Conservation (phyloP, 495 filamentous ascomycete species). For the Aspergillus steynii region DNA sequence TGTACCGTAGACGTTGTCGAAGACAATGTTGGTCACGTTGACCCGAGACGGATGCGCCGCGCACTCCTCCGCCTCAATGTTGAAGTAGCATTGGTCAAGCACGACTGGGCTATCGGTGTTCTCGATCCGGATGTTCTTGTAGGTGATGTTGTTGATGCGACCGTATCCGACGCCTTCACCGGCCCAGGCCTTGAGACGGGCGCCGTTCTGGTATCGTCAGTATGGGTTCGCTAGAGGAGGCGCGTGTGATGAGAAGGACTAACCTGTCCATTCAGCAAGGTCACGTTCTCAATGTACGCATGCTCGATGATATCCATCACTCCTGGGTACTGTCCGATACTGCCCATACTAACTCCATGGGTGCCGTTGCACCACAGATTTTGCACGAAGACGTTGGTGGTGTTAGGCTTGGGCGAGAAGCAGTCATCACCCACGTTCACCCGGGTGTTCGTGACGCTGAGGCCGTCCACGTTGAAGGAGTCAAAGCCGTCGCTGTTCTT, state of each 20-base stretch:
- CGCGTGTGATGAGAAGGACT: background rate
- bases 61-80: conserved; percentile 51
- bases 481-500: conserved; percentile 64
- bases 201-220: conserved; percentile 44
- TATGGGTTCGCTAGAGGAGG: background rate
- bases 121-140: conserved; percentile 55
- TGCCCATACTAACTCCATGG: conserved; percentile 59
- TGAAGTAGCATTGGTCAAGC: conserved; percentile 61
- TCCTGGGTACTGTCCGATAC: conserved; percentile 56
- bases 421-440: conserved; percentile 60
- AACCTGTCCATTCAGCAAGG: conserved; percentile 52
- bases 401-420: conserved; percentile 61
- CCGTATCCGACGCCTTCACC: conserved; percentile 55
- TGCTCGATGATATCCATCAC: conserved; percentile 54
- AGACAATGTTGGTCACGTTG: conserved; percentile 55
- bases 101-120: conserved; percentile 56
- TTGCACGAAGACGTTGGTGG: conserved; percentile 55
- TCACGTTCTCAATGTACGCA: conserved; percentile 57
- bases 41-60: conserved; percentile 51
- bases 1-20: conserved; percentile 56
- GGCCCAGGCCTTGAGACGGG: conserved; percentile 57
- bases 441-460: conserved; percentile 50
- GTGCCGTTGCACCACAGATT: conserved; percentile 61
- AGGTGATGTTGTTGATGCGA: conserved; percentile 59
- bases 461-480: conserved; percentile 48